A percentile compares a stretch with the other conserved stretches of the same genome.
phyloP scores from a whole-genome alignment of 768 basidiomycete species.

The Steccherinum ochraceum region DNA sequence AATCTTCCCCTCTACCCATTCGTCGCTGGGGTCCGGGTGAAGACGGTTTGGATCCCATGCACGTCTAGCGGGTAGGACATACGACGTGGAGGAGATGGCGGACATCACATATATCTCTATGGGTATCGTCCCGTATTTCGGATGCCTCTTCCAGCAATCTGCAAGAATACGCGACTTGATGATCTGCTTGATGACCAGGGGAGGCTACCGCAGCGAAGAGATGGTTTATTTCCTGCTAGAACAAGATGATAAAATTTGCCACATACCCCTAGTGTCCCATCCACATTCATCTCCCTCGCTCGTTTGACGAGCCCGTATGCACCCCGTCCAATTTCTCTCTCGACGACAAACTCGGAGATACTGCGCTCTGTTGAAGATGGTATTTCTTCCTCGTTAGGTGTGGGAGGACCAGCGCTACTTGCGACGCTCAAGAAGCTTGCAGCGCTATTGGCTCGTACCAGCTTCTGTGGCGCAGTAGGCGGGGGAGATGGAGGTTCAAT shows the following conservation, averaged over 20 bases:
- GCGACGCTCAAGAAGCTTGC: slow-evolving; percentile 58
- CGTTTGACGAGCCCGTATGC: slow-evolving; percentile 95
- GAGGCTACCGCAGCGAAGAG: slow-evolving; percentile 62
- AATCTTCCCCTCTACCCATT: slow-evolving; percentile 64
- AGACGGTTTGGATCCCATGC: slow-evolving; percentile 79
- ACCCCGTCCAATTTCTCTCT: slow-evolving; percentile 86
- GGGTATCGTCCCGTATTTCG: slow-evolving; percentile 90
- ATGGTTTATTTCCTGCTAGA: slow-evolving; percentile 4
- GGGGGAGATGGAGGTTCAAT: slow-evolving; percentile 68
- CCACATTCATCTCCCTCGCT: slow-evolving; percentile 67
- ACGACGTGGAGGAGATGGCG: slow-evolving; percentile 75
- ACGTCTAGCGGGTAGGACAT: slow-evolving; percentile 69
- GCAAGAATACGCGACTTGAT: slow-evolving; percentile 98
- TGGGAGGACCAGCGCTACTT: slow-evolving; percentile 57
- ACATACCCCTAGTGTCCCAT: slow-evolving; percentile 82
- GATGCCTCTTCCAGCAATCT: slow-evolving; percentile 99
- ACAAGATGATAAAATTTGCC: slow-evolving; percentile 6
- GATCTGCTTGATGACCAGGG: slow-evolving; percentile 93
- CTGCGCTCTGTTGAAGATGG: slow-evolving; percentile 45
- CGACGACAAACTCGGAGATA: slow-evolving; percentile 82
- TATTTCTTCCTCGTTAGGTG: slow-evolving; percentile 38
- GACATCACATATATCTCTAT: slow-evolving; percentile 97
- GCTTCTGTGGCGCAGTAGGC: slow-evolving; percentile 50
- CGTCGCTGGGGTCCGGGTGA: slow-evolving; percentile 22
- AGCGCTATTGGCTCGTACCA: slow-evolving; percentile 58